Evolutionary conservation across 345 rosid genomes (phyloP), one percentile per base, ranked within the genome.

Genomic region (Eucalyptus tenuipes): DNA sequence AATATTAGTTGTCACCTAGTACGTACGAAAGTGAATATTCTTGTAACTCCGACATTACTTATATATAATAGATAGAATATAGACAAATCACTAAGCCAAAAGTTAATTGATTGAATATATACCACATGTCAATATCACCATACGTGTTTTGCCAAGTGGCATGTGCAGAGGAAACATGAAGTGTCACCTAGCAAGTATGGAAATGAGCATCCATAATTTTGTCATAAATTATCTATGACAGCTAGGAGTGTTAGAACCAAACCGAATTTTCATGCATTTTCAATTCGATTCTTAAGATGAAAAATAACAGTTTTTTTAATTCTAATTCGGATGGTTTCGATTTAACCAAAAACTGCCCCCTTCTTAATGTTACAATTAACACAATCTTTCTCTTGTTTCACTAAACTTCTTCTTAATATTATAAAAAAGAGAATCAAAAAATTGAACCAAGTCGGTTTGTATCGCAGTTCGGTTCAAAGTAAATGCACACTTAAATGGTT

Each of bases 401-500:
- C 61, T 55, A 55, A 55, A 55, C 5, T 52, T 55, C 61, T 55
- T 55, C 61, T 55, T 22, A 55, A 24, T 55, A 55, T 24, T 55
- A 55, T 25, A 24, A 55, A 55, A 55, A 55, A 55, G 61, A 55
- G 29, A 55, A 55, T 55, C 3, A 1, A 55, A 55, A 55, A 4
- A 24, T 10, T 1, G 61, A 55, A 10, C 3, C 0, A 0, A 24
- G 61, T 55, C 3, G 0, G 13, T 55, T 55, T 2, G 18, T 8
- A 10, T 55, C 3, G 42, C 2, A 9, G 3, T 55, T 24, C 1
- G 3, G 29, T 24, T 55, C 29, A 55, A 55, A 24, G 3, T 22
- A 10, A 55, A 24, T 55, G 29, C 13, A 55, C 1, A 55, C 29
- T 10, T 25, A 55, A 10, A 24, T 55, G 0, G 13, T 55, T 24